Conservation (phyloP, 768 basidiomycete species). For the Tephrocybe rancida region DNA sequence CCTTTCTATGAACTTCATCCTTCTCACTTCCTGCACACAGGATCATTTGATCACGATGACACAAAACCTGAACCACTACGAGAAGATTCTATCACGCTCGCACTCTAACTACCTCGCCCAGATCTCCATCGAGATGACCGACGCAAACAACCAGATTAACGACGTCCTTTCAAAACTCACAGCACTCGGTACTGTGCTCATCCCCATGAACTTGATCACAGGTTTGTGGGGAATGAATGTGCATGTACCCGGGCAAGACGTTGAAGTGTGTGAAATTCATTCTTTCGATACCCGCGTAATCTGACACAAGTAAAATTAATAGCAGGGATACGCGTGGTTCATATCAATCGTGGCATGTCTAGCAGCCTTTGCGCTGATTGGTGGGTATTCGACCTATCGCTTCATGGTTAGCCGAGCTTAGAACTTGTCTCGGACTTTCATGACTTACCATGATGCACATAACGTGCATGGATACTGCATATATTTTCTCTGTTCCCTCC, state of each 20-base stretch:
- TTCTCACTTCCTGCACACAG: conserved; percentile 21
- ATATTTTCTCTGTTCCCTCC: no score
- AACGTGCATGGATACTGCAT: neutral
- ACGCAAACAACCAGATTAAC: conserved; percentile 99
- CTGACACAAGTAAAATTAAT: conserved; percentile 21
- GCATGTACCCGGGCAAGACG: conserved; percentile 86
- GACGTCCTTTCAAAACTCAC: conserved; percentile 97
- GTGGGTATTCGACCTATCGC: conserved; percentile 78
- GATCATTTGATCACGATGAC: conserved; percentile 99
- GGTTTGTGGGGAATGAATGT: conserved; percentile 99
- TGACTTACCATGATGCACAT: no score
- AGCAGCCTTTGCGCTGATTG: conserved; percentile 78
- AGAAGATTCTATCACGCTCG: conserved; percentile 97
- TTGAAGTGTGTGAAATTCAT: conserved; percentile 36
- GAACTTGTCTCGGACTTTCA: no score
- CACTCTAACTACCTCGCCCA: conserved; percentile 99
- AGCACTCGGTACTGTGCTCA: conserved; percentile 94
- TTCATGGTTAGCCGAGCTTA: conserved; percentile 59
- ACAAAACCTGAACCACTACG: conserved; percentile 99
- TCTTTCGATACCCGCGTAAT: neutral
- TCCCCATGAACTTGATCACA: conserved; percentile 97
- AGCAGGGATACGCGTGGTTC: conserved; percentile 78
- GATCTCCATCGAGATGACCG: conserved; percentile 99
- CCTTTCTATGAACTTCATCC: neutral
- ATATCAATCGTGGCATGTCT: conserved; percentile 81